phyloP scores from a whole-genome alignment of 257 asterid species.

The Penstemon newberryi region DNA sequence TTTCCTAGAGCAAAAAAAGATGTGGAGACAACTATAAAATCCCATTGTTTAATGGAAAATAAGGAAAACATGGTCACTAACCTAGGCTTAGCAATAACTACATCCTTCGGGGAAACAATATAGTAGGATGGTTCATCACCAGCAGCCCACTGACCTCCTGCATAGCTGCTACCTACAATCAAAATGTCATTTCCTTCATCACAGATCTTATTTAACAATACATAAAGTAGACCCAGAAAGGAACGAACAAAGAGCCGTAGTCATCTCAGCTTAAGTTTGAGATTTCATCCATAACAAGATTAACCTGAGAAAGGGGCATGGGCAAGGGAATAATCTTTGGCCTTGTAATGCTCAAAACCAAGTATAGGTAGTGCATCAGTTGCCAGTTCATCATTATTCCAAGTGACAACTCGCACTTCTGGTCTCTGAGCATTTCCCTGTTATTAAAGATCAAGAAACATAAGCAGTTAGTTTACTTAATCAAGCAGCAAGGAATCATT shows the following conservation, averaged over 20 bases:
- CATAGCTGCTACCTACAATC: conserved; percentile 85
- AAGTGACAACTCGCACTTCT: conserved; percentile 91
- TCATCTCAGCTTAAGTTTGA: conserved; percentile 10
- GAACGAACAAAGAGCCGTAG: conserved; percentile 14
- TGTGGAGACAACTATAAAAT: neutral
- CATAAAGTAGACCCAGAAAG: conserved; percentile 13
- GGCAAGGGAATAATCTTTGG: conserved; percentile 92
- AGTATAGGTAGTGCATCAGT: conserved; percentile 96
- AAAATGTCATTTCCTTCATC: conserved; percentile 36
- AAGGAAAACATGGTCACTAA: conserved; percentile 37
- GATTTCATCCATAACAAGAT: conserved; percentile 25
- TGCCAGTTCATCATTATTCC: conserved; percentile 91
- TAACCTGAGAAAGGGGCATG: conserved; percentile 97
- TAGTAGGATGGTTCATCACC: conserved; percentile 95
- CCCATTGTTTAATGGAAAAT: conserved; percentile 25
- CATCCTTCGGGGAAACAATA: conserved; percentile 97
- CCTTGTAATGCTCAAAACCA: conserved; percentile 98
- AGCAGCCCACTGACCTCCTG: conserved; percentile 99
- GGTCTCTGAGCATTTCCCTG: conserved; percentile 99
- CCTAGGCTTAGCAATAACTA: conserved; percentile 99
- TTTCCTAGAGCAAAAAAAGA: neutral
- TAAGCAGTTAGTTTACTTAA: conserved; percentile 24
- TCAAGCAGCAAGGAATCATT: conserved; percentile 19
- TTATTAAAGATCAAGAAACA: conserved; percentile 30
- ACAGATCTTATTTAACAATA: conserved; percentile 17